phyloP scores from a whole-genome alignment of 1,284 basidiomycete genomes.

The Meira nashicola region DNA sequence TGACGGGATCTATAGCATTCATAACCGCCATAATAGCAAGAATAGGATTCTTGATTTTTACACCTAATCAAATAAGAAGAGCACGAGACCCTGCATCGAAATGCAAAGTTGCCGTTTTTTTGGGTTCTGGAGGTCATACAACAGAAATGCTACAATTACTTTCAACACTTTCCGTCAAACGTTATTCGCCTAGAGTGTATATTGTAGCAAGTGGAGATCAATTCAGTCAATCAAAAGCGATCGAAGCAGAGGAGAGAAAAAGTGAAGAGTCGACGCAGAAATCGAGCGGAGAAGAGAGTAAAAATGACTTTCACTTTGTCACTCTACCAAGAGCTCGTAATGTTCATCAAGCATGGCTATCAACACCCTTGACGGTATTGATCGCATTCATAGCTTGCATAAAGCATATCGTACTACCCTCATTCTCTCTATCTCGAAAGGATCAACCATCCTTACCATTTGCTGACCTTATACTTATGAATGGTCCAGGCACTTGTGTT shows the following conservation, averaged over 20 bases:
- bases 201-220: slow-evolving; percentile 75
- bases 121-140: slow-evolving; percentile 78
- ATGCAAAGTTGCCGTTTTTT: neutral
- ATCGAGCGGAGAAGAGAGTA: neutral
- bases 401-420: slow-evolving; percentile 23
- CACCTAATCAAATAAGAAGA: neutral
- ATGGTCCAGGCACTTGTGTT: slow-evolving; percentile 92
- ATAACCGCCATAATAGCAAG: neutral
- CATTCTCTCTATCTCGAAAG: neutral
- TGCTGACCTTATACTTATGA: slow-evolving; percentile 73
- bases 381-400: slow-evolving; percentile 27
- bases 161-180: slow-evolving; percentile 67
- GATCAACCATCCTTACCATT: neutral
- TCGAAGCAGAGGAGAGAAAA: neutral
- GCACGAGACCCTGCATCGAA: neutral
- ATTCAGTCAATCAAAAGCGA: slow-evolving; percentile 59
- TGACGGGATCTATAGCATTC: neutral
- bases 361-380: slow-evolving; percentile 29
- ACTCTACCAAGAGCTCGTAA: slow-evolving; percentile 74
- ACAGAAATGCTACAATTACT: slow-evolving; percentile 75
- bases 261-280: neutral
- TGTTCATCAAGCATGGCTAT: slow-evolving; percentile 40
- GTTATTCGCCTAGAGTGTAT: slow-evolving; percentile 75
- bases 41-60: neutral
- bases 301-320: slow-evolving; percentile 55